These are phyloP conservation scores for Tephrocybe sp. DNA, from an alignment of 768 basidiomycete genomes.

Conservation along the genomic window DNA sequence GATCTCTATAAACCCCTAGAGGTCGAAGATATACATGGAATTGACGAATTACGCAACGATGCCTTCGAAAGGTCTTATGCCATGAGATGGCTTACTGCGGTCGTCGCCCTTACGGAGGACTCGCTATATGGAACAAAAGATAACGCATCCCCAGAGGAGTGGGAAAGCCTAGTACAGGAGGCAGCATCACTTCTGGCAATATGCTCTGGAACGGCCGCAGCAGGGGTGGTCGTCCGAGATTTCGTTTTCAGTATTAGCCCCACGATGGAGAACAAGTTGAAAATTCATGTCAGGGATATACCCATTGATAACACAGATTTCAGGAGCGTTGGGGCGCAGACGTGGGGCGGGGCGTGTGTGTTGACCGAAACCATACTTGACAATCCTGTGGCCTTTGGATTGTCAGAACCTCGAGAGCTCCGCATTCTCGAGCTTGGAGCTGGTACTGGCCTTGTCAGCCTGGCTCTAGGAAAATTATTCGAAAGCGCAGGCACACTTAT, in stretches of 20 bases:
- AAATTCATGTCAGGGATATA: constrained; percentile 60
- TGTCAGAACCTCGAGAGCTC: constrained; percentile 25
- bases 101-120: constrained; percentile 43
- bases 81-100: constrained; percentile 71
- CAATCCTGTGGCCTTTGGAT: constrained; percentile 51
- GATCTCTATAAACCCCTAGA: background rate
- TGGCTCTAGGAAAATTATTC: constrained; percentile 52
- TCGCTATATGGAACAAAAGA: background rate
- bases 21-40: constrained; percentile 3
- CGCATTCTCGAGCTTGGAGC: constrained; percentile 79
- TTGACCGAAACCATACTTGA: constrained; percentile 73
- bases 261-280: constrained; percentile 18
- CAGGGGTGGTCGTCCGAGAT: constrained; percentile 54
- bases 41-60: constrained; percentile 48
- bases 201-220: constrained; percentile 63
- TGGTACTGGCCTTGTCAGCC: constrained; percentile 80
- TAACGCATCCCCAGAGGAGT: constrained; percentile 5
- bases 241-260: constrained; percentile 42
- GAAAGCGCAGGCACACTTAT: constrained; percentile 13
- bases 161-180: constrained; percentile 44
- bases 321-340: constrained; percentile 78
- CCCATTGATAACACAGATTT: constrained; percentile 72
- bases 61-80: constrained; percentile 69
- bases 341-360: constrained; percentile 86
- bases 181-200: constrained; percentile 51